Evolutionary conservation across 495 filamentous ascomycete species (phyloP).

Genomic region (Penicillium desertorum): DNA sequence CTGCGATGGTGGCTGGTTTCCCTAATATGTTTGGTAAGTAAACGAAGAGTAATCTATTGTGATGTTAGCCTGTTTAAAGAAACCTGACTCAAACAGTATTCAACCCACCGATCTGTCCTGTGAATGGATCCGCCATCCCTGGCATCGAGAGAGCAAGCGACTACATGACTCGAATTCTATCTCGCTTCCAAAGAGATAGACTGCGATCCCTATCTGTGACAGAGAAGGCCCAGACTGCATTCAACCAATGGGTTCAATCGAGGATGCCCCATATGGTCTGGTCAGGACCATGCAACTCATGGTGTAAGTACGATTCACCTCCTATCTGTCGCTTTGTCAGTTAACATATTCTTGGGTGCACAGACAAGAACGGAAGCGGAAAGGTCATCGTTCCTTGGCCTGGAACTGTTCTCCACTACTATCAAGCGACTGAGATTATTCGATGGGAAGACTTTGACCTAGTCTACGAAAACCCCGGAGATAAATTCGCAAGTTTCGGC

Average conservation of each 20-base stretch:
- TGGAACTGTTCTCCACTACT: constrained; percentile 15
- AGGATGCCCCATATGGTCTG: constrained; percentile 17
- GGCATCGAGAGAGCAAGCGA: constrained; percentile 16
- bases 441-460: constrained; percentile 21
- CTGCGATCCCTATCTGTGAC: constrained; percentile 13
- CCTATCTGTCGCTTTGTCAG: background rate
- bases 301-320: constrained; percentile 4
- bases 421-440: constrained; percentile 14
- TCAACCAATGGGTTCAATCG: constrained; percentile 18
- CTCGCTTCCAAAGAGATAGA: constrained; percentile 12
- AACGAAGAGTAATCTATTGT: background rate
- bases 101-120: constrained; percentile 14
- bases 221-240: constrained; percentile 2
- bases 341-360: background rate
- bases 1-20: constrained; percentile 16
- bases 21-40: constrained; percentile 15
- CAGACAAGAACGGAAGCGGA: constrained; percentile 15
- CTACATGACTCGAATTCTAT: constrained; percentile 12
- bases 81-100: background rate
- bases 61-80: background rate
- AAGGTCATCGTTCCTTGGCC: constrained; percentile 18
- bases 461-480: constrained; percentile 6
- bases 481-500: constrained; percentile 15
- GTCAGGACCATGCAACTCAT: constrained; percentile 17
- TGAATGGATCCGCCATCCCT: constrained; percentile 16